Conservation (phyloP, 176 grass and related monocot species). For the Panicum miliaceum region DNA sequence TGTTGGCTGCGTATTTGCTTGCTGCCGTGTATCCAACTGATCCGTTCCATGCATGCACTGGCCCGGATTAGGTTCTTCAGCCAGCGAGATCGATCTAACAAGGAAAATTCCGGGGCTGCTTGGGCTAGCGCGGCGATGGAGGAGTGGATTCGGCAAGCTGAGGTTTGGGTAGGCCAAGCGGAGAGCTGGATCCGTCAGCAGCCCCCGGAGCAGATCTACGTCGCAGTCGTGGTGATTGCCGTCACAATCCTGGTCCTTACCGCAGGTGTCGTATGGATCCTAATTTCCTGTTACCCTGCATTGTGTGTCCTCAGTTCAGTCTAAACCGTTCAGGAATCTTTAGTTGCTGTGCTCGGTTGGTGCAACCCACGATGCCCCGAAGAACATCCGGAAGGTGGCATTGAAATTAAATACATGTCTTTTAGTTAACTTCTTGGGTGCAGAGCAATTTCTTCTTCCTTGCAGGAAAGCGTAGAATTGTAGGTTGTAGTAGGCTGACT, state of each 20-base stretch:
- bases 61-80: background rate
- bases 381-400: background rate
- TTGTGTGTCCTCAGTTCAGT: background rate
- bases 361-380: background rate
- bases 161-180: background rate
- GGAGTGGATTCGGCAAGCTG: background rate
- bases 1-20: background rate
- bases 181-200: slow-evolving; percentile 28
- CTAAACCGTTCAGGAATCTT: background rate
- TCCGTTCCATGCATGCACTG: background rate
- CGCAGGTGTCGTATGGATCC: slow-evolving; percentile 35
- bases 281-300: background rate
- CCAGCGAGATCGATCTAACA: background rate
- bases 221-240: slow-evolving; percentile 59
- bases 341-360: background rate
- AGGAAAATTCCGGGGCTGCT: background rate
- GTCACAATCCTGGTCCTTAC: slow-evolving; percentile 60
- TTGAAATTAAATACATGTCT: background rate
- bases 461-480: background rate
- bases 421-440: background rate
- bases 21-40: background rate
- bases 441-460: background rate
- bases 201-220: slow-evolving; percentile 83
- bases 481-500: background rate
- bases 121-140: background rate